These are phyloP conservation scores for Solanum chiquidenum DNA, from an alignment of 257 asterid genomes.

Conservation along the genomic window DNA sequence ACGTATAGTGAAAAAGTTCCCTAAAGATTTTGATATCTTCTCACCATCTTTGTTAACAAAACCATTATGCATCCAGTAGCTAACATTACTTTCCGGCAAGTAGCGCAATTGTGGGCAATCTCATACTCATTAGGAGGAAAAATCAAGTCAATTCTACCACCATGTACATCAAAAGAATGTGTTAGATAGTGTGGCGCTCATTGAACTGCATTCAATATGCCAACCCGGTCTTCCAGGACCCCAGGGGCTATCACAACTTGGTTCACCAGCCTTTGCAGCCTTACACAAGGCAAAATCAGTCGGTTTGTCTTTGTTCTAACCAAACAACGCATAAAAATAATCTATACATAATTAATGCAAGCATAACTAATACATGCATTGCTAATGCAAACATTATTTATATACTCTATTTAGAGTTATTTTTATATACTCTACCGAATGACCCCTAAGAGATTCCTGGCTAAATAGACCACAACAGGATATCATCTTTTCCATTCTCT, in stretches of 20 bases:
- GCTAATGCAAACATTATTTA: too few relatives aligned
- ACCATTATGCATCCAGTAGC: conserved; percentile 75
- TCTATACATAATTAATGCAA: too few relatives aligned
- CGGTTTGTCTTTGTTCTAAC: conserved; percentile 49
- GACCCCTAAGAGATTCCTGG: conserved; percentile 22
- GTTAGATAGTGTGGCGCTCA: conserved; percentile 79
- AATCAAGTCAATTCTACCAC: conserved; percentile 83
- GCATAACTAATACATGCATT: too few relatives aligned
- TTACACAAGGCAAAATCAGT: conserved; percentile 81
- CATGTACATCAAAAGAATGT: conserved; percentile 63
- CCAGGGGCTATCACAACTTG: conserved; percentile 79
- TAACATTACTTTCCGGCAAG: conserved; percentile 63
- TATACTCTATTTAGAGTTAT: too few relatives aligned
- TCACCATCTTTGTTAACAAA: conserved; percentile 54
- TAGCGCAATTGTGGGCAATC: conserved; percentile 70
- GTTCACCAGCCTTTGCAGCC: conserved; percentile 81
- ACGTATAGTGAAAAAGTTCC: conserved; percentile 72
- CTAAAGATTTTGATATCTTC: conserved; percentile 72
- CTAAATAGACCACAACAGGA: conserved; percentile 25
- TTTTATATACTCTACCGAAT: too few relatives aligned
- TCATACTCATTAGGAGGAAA: conserved; percentile 83
- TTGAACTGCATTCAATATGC: conserved; percentile 86
- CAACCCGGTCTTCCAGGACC: conserved; percentile 89
- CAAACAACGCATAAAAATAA: too few relatives aligned
- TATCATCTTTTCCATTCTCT: conserved; percentile 38